Base-by-base conservation (phyloP, 2,329 filamentous ascomycete genomes). In the Penicillium sp. region DNA sequence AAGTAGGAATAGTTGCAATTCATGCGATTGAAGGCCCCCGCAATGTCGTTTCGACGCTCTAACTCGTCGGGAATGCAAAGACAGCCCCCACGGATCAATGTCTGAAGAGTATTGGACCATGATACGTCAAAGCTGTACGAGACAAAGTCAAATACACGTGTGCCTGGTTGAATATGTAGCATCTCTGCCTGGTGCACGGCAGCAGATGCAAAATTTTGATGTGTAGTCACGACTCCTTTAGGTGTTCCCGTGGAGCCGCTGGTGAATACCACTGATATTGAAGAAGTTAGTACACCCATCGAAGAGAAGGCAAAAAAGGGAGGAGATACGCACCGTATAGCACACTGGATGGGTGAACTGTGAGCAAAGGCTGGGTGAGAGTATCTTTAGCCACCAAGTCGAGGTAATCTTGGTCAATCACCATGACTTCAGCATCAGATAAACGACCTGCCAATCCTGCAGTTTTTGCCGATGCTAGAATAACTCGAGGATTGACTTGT, bases 111-210 rank as follows among this genome's bases (percentile, higher is more conserved):
- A 6, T 54, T 54, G 13, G 35, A 54, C 52, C 52, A 54, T 10
- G 43, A 21, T 3, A 48, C 52, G 6, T 54, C 52, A 36, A 54
- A 54, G 4, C 21, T 36, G 9, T 54, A 54, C 7, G 52, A 54
- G 10, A 41, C 23, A 49, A 47, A 54, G n/a, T 54, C 52, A 15
- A 48, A 39, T 15, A 54, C 36, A 4, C 42, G 33, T 1, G 43
- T 17, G 3, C 15, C 17, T 7, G 33, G 13, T 2, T 21, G 23
- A 17, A 54, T 27, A 13, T 35, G 31, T 1, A 54, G 52, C 17
- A 25, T 27, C 8, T 47, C 35, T n/a, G 25, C n/a, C 21, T 54
- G 52, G 12, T 54, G 52, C 35, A 13, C 23, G n/a, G 38, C 49
- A 33, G 25, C 35, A 25, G 35, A 44, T 5, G 47, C 33, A 27